phyloP scores from a whole-genome alignment of 169 alveolate species.

The Plasmodium berghei region DNA sequence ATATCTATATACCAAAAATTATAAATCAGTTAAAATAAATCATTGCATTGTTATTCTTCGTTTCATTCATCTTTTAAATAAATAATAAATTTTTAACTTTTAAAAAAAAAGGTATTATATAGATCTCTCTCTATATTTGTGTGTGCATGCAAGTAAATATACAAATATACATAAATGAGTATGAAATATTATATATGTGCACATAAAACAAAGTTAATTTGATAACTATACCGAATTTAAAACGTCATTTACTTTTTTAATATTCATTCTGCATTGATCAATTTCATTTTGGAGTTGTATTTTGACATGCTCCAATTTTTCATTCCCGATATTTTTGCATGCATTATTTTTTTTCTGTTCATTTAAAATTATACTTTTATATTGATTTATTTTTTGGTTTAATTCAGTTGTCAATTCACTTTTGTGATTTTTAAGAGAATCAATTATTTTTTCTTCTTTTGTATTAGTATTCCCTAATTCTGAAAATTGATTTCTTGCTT shows the following conservation, averaged over 20 bases:
- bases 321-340: neutral
- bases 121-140: constrained; percentile 5
- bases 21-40: too few relatives aligned
- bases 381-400: constrained; percentile 24
- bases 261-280: constrained; percentile 23
- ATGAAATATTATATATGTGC: neutral
- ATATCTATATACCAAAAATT: too few relatives aligned
- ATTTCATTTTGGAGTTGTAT: constrained; percentile 53
- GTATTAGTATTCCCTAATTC: constrained; percentile 7
- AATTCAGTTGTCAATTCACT: constrained; percentile 30
- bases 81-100: too few relatives aligned
- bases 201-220: neutral
- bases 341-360: constrained; percentile 9
- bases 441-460: constrained; percentile 40
- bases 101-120: neutral
- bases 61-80: too few relatives aligned
- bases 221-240: constrained; percentile 16
- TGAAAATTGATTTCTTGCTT: constrained; percentile 5
- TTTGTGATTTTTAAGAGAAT: constrained; percentile 21
- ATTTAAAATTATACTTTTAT: constrained; percentile 1
- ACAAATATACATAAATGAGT: neutral
- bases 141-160: neutral
- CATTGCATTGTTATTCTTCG: too few relatives aligned
- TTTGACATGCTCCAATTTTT: constrained; percentile 4
- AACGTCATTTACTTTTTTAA: constrained; percentile 33